Evolutionary conservation across 2,329 filamentous ascomycete species (phyloP), one percentile per base, ranked within the genome.

Genomic region (Berkeleyomyces basicola): DNA sequence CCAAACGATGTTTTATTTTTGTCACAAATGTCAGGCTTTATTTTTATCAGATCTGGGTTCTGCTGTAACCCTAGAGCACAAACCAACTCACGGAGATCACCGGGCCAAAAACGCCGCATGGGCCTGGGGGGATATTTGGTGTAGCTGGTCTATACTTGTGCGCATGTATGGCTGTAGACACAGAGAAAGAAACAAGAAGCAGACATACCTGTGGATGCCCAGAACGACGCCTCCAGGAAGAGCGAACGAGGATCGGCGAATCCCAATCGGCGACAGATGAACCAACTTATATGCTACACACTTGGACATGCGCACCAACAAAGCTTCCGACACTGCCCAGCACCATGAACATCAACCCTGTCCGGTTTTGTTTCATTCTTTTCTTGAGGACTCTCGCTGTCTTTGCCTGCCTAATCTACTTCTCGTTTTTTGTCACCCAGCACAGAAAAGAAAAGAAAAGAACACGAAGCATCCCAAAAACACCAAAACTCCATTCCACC

Each of bases 41-140:
- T 55, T 55, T 55, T 55, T 55, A 55, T 55, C 51, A 55, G 51
- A 55, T 55, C 51, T 55, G 51, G 51, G 51, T 55, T 55, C 36
- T 16, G 5, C 9, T 7, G 14, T 55, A 55, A 55, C 51, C 51
- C 51, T 55, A 55, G 33, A 39, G 51, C 51, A 55, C 51, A 55
- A 55, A 39, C 51, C 51, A 55, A 37, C 51, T 55, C 51, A 55
- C 51, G 51, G 51, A 55, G 51, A 55, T 55, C 51, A n/a, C 51
- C 51, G 51, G 43, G 51, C n/a, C 3, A 6, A 6, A 55, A 11
- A 55, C 51, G 33, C 51, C 51, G 51, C 51, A 55, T 55, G 33
- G 51, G 51, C 51, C 51, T n/a, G 51, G 16, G 10, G 3, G 4
- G 7, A 23, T 14, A 14, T 14, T 3, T 55, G 3, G 31, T 16